Conservation (phyloP, 1,284 basidiomycete species). For the Cryptococcus wingfieldii region DNA sequence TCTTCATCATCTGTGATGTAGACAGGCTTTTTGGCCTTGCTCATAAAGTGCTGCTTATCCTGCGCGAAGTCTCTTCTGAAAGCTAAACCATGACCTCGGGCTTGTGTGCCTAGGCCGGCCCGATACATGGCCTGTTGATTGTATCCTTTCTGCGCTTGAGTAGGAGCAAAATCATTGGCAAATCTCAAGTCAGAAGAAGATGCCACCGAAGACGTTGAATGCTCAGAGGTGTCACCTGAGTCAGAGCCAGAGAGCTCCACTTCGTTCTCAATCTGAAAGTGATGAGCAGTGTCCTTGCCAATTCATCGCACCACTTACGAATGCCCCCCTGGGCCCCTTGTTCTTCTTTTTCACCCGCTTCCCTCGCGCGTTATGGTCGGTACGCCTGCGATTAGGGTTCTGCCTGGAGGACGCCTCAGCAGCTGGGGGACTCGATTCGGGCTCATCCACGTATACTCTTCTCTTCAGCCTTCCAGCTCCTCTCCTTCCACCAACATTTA, state of each 20-base stretch:
- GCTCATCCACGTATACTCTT: not conserved
- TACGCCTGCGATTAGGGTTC: too few species aligned
- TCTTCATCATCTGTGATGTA: constrained; percentile 40
- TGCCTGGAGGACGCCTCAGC: too few species aligned
- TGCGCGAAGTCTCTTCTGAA: constrained; percentile 24
- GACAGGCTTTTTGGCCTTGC: constrained; percentile 41
- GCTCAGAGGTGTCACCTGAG: constrained; percentile 25
- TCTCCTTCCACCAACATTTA: not conserved
- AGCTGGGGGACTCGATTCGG: too few species aligned
- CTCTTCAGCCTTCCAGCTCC: not conserved
- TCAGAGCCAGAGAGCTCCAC: constrained; percentile 34
- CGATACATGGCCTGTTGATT: constrained; percentile 45
- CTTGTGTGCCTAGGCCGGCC: constrained; percentile 44
- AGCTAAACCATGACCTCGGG: constrained; percentile 26
- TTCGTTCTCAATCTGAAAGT: constrained; percentile 35
- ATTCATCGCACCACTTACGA: constrained; percentile 14
- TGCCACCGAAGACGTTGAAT: constrained; percentile 40
- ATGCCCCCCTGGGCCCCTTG: constrained; percentile 10
- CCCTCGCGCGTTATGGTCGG: not conserved
- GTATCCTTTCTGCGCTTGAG: constrained; percentile 51
- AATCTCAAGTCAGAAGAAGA: constrained; percentile 46
- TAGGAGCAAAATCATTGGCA: constrained; percentile 49
- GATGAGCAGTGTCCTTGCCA: not conserved
- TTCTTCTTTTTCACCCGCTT: constrained; percentile 4
- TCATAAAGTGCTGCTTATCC: constrained; percentile 28